Conservation (phyloP, 2,329 filamentous ascomycete species). For the Colletotrichum chrysophilum region DNA sequence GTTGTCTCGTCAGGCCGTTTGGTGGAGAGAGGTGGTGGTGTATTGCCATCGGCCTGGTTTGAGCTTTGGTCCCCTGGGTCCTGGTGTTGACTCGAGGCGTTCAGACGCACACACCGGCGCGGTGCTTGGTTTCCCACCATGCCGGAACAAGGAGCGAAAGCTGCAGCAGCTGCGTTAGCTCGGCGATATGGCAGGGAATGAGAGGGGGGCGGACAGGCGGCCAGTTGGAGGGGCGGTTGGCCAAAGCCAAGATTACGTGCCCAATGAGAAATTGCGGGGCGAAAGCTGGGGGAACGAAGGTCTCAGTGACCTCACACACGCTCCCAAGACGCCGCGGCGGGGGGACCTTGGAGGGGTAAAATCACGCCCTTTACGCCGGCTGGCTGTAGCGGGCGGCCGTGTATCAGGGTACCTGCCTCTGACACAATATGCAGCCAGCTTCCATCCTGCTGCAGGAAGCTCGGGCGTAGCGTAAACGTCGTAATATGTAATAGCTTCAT, state of each 20-base stretch:
- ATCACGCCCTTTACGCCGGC: constrained; percentile 15
- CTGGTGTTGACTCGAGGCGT: constrained; percentile 13
- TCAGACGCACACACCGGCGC: neutral
- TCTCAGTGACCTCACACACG: neutral
- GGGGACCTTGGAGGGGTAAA: constrained; percentile 1
- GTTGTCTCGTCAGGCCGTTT: neutral
- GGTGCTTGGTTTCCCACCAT: neutral
- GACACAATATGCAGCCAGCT: neutral
- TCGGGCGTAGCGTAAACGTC: neutral
- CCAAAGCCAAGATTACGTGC: constrained; percentile 13
- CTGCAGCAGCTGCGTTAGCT: neutral
- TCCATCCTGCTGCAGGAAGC: neutral
- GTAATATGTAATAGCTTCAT: neutral
- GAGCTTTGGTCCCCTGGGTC: neutral
- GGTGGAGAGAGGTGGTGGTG: neutral
- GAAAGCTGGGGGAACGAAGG: constrained; percentile 1
- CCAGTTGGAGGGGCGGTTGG: neutral
- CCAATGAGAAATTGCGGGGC: constrained; percentile 10
- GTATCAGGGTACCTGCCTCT: neutral
- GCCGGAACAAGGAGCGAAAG: neutral
- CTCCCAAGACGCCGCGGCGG: neutral
- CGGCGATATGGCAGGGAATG: neutral
- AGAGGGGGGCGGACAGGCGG: neutral
- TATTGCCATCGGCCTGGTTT: neutral
- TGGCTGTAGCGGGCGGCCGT: neutral